These are phyloP conservation scores for Botrytis cinerea DNA, from an alignment of 2,329 filamentous ascomycete genomes.

Conservation along the genomic window DNA sequence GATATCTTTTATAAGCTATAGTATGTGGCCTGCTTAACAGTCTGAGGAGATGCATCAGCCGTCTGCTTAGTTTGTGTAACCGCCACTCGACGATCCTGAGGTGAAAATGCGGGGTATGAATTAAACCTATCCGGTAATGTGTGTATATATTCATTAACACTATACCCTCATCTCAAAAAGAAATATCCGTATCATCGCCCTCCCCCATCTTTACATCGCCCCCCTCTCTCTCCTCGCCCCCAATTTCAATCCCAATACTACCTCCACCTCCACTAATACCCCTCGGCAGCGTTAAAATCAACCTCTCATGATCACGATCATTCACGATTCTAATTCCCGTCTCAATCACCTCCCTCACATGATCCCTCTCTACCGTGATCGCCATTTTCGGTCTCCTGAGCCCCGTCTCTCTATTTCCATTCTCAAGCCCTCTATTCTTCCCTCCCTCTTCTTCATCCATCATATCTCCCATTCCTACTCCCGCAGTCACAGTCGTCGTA, in stretches of 20 bases:
- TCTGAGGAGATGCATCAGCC: background rate
- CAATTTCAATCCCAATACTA: background rate
- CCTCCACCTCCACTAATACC: background rate
- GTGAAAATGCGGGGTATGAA: background rate
- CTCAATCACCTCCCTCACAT: slow-evolving; percentile 6
- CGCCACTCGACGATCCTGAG: background rate
- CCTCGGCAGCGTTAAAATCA: background rate
- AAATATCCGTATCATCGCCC: background rate
- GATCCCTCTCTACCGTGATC: slow-evolving; percentile 16
- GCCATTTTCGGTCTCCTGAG: background rate
- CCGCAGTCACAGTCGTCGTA: slow-evolving; percentile 5
- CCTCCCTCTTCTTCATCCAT: background rate
- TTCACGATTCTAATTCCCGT: background rate
- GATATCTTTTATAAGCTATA: no score
- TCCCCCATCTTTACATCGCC: background rate
- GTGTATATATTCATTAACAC: background rate
- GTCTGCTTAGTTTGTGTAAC: background rate
- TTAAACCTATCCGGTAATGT: background rate
- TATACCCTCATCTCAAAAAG: background rate
- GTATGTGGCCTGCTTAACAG: no score
- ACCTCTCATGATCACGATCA: background rate
- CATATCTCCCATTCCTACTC: background rate
- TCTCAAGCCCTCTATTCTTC: background rate
- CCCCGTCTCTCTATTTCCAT: background rate
- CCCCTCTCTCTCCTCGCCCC: background rate